Evolutionary conservation across 495 filamentous ascomycete genomes (phyloP), one percentile per base, ranked within the genome.

Genomic region (Chaetomium fimeti): DNA sequence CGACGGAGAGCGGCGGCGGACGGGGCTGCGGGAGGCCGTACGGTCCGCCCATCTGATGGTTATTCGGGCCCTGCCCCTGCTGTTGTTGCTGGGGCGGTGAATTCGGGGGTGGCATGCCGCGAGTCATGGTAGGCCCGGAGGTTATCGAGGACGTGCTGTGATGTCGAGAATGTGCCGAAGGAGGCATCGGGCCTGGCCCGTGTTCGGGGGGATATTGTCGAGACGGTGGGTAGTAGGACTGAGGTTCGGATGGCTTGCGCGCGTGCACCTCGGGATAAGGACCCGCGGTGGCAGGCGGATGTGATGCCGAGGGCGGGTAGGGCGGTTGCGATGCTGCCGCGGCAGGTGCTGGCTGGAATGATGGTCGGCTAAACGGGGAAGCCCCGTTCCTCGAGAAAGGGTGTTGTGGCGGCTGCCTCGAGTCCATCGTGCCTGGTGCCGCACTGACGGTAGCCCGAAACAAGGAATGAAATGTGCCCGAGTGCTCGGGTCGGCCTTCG

Each of bases 131-230:
- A 12, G 78, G 74, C 11, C 75, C 79, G 28, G 78, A 77, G 18
- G 72, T 66, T 64, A 83, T 72, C 20, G 83, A 83, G 27, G 83
- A 83, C 27, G 80, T 67, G 73, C 83, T 84, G 55, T 75, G 80
- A 66, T 84, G 81, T 67, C 82, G 81, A 64, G 81, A 75, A 69
- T 85, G 83, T 29, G 75, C 66, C 32, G 75, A 69, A 55, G 75
- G 71, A 52, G 76, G 72, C 69, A 81, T 77, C 27, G 79, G 70
- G 49, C 76, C 73, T 16, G 80, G 70, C 42, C 75, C 74, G 55
- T 79, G 76, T 22, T 83, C 81, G 38, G 75, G 69, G 51, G 74
- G 73, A 68, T 83, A 83, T 28, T 77, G 74, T 71, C 79, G 76
- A 43, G 77, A 74, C 27, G 74, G 75, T 12, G 75, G 69, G 63